phyloP scores from a whole-genome alignment of 305 asterid genomes.

The Fraxinus sp. region DNA sequence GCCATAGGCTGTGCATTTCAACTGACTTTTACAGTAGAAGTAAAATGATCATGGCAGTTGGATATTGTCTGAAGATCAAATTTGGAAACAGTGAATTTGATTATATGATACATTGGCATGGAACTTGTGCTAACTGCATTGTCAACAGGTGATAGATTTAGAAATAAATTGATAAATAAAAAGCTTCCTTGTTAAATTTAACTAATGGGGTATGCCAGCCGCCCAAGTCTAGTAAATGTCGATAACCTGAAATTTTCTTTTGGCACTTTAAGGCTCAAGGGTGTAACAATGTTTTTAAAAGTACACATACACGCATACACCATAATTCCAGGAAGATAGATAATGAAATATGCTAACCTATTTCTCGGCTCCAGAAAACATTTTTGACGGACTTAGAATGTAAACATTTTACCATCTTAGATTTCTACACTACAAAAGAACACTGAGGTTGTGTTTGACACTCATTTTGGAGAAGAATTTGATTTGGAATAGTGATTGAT shows the following conservation, averaged over 20 bases:
- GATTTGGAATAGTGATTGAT: no score
- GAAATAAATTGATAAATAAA: not conserved
- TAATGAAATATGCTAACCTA: conserved; percentile 2
- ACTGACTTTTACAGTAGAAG: conserved; percentile 1
- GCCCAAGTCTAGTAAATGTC: not conserved
- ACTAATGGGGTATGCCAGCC: conserved; percentile 1
- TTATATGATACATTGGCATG: not conserved
- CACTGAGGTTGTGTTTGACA: not conserved
- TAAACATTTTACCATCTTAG: not conserved
- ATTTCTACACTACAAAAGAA: not conserved
- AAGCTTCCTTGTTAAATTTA: not conserved
- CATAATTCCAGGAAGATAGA: not conserved
- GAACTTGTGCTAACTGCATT: not conserved
- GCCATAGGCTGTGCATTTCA: not conserved
- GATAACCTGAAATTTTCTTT: not conserved
- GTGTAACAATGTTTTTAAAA: not conserved
- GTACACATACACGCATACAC: not conserved
- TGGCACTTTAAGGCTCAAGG: conserved; percentile 1
- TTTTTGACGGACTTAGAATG: conserved; percentile 9
- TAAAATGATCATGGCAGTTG: conserved; percentile 5
- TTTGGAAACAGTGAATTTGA: conserved; percentile 7
- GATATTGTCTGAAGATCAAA: conserved; percentile 1
- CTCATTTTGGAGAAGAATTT: no score
- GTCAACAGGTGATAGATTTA: not conserved
- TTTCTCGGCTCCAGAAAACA: not conserved